Evolutionary conservation across 345 rosid genomes (phyloP).

Genomic region (Heritiera fomes): DNA sequence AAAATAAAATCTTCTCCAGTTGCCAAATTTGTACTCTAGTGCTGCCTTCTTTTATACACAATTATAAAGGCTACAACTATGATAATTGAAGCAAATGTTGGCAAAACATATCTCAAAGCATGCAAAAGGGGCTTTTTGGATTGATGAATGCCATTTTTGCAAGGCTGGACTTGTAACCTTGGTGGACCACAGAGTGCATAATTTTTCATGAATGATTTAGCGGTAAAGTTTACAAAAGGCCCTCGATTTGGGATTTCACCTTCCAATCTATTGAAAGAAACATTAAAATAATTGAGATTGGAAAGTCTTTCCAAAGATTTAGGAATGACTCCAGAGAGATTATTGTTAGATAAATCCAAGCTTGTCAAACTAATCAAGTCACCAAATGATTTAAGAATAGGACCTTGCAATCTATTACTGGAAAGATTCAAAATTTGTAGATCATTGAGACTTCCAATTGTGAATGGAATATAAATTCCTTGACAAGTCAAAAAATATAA

Average conservation of each 20-base stretch:
- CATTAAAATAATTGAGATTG: slow-evolving; percentile 14
- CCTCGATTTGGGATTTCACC: slow-evolving; percentile 40
- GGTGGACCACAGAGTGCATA: slow-evolving; percentile 28
- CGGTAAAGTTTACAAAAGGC: slow-evolving; percentile 30
- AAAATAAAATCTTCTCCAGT: neutral
- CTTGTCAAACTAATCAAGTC: slow-evolving; percentile 14
- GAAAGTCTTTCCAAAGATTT: slow-evolving; percentile 20
- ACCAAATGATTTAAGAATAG: slow-evolving; percentile 17
- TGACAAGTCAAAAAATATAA: slow-evolving; percentile 7
- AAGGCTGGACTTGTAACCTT: slow-evolving; percentile 16
- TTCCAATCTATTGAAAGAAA: slow-evolving; percentile 27
- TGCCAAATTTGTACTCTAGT: too few relatives aligned
- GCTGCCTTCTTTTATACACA: neutral
- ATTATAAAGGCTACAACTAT: neutral
- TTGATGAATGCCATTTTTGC: neutral
- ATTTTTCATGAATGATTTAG: slow-evolving; percentile 26
- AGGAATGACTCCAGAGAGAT: slow-evolving; percentile 30
- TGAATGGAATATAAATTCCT: slow-evolving; percentile 11
- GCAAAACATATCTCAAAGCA: slow-evolving; percentile 11
- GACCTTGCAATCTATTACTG: slow-evolving; percentile 16
- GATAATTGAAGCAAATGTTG: neutral
- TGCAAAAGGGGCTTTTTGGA: neutral
- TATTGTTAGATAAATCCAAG: slow-evolving; percentile 28
- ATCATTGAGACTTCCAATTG: slow-evolving; percentile 6
- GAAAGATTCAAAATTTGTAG: neutral